Percentiles rank a stretch among this genome's conserved stretches.
phyloP scores from a whole-genome alignment of 2,329 filamentous ascomycete genomes.

The Paramyrothecium sp. region DNA sequence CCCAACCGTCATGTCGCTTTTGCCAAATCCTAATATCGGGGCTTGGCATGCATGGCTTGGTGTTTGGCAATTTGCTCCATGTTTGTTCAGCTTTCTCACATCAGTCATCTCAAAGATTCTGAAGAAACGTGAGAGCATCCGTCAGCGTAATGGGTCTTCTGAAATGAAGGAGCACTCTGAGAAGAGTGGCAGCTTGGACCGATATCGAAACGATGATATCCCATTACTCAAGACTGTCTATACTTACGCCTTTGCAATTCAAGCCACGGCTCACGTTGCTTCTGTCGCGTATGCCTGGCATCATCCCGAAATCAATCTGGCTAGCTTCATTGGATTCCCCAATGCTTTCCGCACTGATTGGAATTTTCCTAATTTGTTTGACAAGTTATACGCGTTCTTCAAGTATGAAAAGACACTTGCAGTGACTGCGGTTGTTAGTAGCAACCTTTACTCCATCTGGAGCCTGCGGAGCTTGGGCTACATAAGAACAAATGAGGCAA shows the following conservation, averaged over 20 bases:
- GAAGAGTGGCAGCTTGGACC: not conserved
- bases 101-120: not conserved
- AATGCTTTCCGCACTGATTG: not conserved
- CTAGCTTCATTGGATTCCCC: not conserved
- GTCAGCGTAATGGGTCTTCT: not conserved
- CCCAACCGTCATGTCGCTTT: constrained; percentile 8
- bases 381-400: not conserved
- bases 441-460: constrained; percentile 17
- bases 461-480: constrained; percentile 18
- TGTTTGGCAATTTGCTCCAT: constrained; percentile 8
- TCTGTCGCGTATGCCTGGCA: not conserved
- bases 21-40: not conserved
- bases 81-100: constrained; percentile 4
- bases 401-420: not conserved
- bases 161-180: not conserved
- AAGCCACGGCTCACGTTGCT: not conserved
- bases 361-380: not conserved
- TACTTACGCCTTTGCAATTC: constrained; percentile 1
- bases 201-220: not conserved
- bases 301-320: not conserved
- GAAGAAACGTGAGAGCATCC: not conserved
- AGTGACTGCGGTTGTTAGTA: not conserved
- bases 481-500: constrained; percentile 9
- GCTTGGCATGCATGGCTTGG: constrained; percentile 5
- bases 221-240: not conserved